Conservation (phyloP, 2,329 filamentous ascomycete species). For the Verticillium isaacii region DNA sequence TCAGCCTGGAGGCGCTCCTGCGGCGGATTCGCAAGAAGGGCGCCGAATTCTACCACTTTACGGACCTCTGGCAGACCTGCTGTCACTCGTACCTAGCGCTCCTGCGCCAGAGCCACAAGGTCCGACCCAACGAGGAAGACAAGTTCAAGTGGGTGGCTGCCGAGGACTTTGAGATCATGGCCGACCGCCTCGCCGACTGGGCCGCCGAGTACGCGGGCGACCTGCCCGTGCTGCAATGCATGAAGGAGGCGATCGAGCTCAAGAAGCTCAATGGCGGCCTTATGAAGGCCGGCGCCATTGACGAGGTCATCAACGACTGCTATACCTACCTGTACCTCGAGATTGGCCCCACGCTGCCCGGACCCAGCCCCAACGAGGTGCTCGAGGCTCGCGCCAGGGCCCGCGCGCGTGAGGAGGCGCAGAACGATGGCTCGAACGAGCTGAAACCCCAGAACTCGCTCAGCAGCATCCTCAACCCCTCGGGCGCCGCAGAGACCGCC, state of each 20-base stretch:
- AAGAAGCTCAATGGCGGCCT: conserved; percentile 77
- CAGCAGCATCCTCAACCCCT: conserved; percentile 36
- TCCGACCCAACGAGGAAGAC: conserved; percentile 44
- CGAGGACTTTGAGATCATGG: conserved; percentile 55
- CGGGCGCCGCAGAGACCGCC: conserved; percentile 32
- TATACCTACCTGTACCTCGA: conserved; percentile 74
- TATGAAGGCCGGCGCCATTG: conserved; percentile 80
- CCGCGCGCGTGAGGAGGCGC: conserved; percentile 35
- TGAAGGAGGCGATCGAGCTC: conserved; percentile 54
- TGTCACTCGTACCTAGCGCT: conserved; percentile 49
- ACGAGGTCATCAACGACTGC: conserved; percentile 89
- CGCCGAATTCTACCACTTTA: conserved; percentile 65
- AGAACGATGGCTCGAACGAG: conserved; percentile 26
- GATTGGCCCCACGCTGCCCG: conserved; percentile 55
- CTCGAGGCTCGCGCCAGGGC: conserved; percentile 36
- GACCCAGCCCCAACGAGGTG: conserved; percentile 39
- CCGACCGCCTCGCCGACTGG: conserved; percentile 52
- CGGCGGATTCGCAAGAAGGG: conserved; percentile 77
- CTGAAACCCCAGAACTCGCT: conserved; percentile 28
- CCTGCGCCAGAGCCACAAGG: conserved; percentile 42
- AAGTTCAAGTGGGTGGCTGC: conserved; percentile 47
- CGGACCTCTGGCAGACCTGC: conserved; percentile 54
- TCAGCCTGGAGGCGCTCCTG: conserved; percentile 71
- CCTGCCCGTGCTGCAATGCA: conserved; percentile 43
- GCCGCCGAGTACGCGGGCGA: conserved; percentile 30